Evolutionary conservation across 345 rosid genomes (phyloP), one percentile per base, ranked within the genome.

Genomic region (Citrus hindsii): DNA sequence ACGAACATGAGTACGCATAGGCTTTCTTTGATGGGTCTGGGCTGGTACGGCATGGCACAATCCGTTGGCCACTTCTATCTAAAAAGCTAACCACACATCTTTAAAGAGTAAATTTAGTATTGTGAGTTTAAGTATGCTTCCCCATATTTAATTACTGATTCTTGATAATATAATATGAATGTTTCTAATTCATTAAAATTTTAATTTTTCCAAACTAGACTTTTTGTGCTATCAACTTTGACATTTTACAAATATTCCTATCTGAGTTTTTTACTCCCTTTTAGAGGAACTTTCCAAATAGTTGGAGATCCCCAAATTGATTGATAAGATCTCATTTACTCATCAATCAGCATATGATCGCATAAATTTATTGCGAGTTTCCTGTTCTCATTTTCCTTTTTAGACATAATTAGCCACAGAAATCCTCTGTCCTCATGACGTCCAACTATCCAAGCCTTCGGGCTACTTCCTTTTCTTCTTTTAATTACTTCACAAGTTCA

Each of bases 81-180:
- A 35, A 0, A 8, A 40, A 2, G 0, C 3, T 40, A 40, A 9
- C 12, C 0, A 2, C 12, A 40, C 12, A 2, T 0, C 0, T 40
- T 2, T 40, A 40, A 3, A 40, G 10, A 40, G 3, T 2, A 40
- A 38, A 40, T 40, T 40, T 10, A 9, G 3, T 9, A 40, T 33
- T 0, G 1, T 33, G 35, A 0, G 6, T 33, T 33, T 6, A 33
- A 4, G 1, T 33, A 33, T 6, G 0, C 7, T 6, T 35, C 3
- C 1, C 6, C 38, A 35, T 40, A 9, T 40, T 40, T 40, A 40
- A 40, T 40, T 40, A 40, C 2, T 40, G 0, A 40, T 40, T 40
- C 1, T 40, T 40, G 0, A 0, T 40, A 2, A 40, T 9, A 40
- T 2, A 40, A 40, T 0, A 40, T 40, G 12, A 40, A 40, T 40